Evolutionary conservation across 306 rosid genomes (phyloP), one percentile per base, ranked within the genome.

Genomic region (Cucumis cinereus): DNA sequence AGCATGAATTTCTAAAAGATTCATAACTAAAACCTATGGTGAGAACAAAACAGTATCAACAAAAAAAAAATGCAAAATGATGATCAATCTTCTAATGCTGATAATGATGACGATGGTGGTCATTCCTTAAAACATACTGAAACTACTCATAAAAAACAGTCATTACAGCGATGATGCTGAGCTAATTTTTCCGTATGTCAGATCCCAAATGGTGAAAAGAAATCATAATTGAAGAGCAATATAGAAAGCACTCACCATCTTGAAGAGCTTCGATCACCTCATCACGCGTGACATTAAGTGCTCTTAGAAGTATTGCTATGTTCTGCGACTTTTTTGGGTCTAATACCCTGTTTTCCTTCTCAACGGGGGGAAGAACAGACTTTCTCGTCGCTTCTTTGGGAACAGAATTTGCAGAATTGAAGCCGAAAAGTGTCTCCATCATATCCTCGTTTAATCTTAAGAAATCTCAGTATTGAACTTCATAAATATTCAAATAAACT

Each of bases 321-420:
- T 94, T 94, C 73, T 94, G 99, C 0, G 99, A 94, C 87, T 94
- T 94, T 89, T 92, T 94, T 16, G 99, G 95, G 76, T 94, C 99
- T 52, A 94, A 81, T 17, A 94, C 99, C 71, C 95, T 85, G 81
- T 89, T 90, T 82, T 90, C 97, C 66, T 75, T 81, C 59, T 90
- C 93, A 75, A 80, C 86, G 0, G 96, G 88, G 28, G 97, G 96
- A 17, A 90, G 82, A 82, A 89, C 88, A 24, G 99, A 76, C 79
- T 85, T 90, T 66, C 84, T 90, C 2, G 81, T 81, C 40, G 83
- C 78, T 77, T 94, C 97, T 82, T 85, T 94, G 0, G 96, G 88
- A 22, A 61, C 86, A 1, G 91, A 23, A 77, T 81, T 90, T 6
- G 74, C 49, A 14, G 88, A 66, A 72, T 88, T 92, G 85, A 93